phyloP scores from a whole-genome alignment of 306 rosid genomes.

The Acacia crassicarpa region DNA sequence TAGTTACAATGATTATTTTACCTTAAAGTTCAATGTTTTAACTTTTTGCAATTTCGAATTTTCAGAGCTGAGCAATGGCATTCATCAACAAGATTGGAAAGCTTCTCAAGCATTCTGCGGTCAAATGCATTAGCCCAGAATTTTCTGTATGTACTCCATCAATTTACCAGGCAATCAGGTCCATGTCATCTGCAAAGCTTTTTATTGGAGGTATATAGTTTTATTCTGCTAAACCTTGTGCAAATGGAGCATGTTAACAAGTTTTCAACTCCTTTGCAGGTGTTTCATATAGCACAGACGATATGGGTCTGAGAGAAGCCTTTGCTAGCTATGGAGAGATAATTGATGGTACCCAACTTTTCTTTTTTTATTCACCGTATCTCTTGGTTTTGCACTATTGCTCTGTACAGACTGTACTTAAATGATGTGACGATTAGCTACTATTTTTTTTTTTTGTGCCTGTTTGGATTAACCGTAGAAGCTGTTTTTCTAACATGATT shows the following conservation, averaged over 20 bases:
- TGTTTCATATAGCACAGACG: slow-evolving; percentile 51
- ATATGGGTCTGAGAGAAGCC: slow-evolving; percentile 43
- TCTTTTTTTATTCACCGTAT: neutral
- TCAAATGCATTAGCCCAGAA: slow-evolving; percentile 42
- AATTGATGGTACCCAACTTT: slow-evolving; percentile 41
- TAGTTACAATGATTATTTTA: slow-evolving; percentile 1
- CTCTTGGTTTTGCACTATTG: slow-evolving; percentile 27
- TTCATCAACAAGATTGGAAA: slow-evolving; percentile 44
- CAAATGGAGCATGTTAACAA: neutral
- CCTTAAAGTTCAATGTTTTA: neutral
- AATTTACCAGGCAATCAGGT: slow-evolving; percentile 46
- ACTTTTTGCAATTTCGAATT: neutral
- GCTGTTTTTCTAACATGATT: too few relatives aligned
- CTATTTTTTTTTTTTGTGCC: neutral
- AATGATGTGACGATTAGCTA: slow-evolving; percentile 11
- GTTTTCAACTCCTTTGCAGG: slow-evolving; percentile 35
- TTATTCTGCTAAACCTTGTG: neutral
- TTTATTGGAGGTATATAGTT: slow-evolving; percentile 49
- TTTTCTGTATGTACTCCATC: slow-evolving; percentile 41
- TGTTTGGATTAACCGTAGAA: too few relatives aligned
- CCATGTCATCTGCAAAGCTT: slow-evolving; percentile 49
- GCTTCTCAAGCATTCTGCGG: slow-evolving; percentile 44
- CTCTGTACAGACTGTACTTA: neutral
- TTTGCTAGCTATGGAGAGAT: slow-evolving; percentile 53
- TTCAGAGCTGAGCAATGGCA: slow-evolving; percentile 41